A percentile compares a stretch with the other conserved stretches of the same genome.
Conservation (phyloP, 352 stramenopile species). For the Phytophthora lateralis region DNA sequence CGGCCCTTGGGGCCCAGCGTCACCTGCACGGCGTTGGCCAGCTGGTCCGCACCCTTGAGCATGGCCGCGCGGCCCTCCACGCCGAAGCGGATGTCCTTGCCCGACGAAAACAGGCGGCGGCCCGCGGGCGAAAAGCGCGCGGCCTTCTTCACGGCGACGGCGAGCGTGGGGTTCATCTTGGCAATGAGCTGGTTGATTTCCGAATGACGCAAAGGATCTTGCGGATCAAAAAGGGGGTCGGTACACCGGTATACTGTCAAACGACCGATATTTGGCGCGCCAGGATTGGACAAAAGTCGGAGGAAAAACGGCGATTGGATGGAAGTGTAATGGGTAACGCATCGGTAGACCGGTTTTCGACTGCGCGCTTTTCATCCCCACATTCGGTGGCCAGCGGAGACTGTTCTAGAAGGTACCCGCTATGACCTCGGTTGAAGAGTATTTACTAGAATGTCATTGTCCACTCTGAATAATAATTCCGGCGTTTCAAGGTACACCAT, state of each 20-base stretch:
- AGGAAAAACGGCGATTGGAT: neutral
- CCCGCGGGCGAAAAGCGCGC: constrained; percentile 39
- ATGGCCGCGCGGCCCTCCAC: constrained; percentile 97
- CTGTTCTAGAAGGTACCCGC: constrained; percentile 32
- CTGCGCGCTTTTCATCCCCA: constrained; percentile 1
- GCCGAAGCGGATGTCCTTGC: constrained; percentile 99
- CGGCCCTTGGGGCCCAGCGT: constrained; percentile 99
- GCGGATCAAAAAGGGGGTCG: neutral
- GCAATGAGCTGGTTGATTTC: constrained; percentile 30
- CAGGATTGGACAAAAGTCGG: neutral
- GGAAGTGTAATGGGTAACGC: neutral
- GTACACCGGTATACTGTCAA: neutral
- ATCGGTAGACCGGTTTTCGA: neutral
- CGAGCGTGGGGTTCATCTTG: constrained; percentile 78
- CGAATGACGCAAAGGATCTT: constrained; percentile 29
- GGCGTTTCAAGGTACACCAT: neutral
- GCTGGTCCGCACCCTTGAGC: constrained; percentile 98
- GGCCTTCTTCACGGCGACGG: constrained; percentile 71
- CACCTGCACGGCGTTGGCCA: constrained; percentile 99
- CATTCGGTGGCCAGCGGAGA: constrained; percentile 16
- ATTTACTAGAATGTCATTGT: neutral
- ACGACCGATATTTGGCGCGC: neutral
- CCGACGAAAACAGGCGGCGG: constrained; percentile 83
- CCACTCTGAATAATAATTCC: neutral
- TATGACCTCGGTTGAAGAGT: constrained; percentile 1